A percentile compares a stretch with the other conserved stretches of the same genome.
phyloP scores from a whole-genome alignment of 2,329 filamentous ascomycete species.

The Epichloe gansuensis region DNA sequence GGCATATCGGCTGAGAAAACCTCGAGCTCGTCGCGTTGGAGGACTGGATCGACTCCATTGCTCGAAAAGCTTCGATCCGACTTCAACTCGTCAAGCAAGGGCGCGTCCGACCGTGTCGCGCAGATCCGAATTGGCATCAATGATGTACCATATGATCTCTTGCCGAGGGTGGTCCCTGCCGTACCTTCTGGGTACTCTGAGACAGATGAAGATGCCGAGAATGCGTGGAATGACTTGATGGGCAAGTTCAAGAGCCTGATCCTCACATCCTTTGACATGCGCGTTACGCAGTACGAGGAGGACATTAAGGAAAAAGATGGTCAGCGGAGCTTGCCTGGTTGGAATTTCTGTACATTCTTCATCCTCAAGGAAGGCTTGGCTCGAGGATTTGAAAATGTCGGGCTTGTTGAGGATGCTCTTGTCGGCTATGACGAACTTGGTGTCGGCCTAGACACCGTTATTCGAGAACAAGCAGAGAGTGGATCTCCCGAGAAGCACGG shows the following conservation, averaged over 20 bases:
- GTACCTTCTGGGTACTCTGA: conserved; percentile 55
- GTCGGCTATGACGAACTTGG: conserved; percentile 91
- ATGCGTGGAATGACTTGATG: conserved; percentile 73
- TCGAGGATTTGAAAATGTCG: conserved; percentile 88
- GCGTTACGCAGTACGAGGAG: conserved; percentile 90
- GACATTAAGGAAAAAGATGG: conserved; percentile 91
- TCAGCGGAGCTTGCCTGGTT: conserved; percentile 76
- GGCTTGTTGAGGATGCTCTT: conserved; percentile 86
- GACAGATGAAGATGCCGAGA: conserved; percentile 62
- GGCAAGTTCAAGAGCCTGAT: conserved; percentile 80
- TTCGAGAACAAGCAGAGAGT: conserved; percentile 56
- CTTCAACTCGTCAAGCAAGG: conserved; percentile 66
- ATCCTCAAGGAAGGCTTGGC: conserved; percentile 93
- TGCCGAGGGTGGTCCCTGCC: conserved; percentile 49
- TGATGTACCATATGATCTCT: conserved; percentile 51
- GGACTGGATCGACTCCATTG: conserved; percentile 66
- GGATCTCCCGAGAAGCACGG: conserved; percentile 52
- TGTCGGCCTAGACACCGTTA: conserved; percentile 69
- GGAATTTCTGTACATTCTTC: conserved; percentile 99
- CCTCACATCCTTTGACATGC: conserved; percentile 74
- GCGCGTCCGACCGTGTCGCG: conserved; percentile 61
- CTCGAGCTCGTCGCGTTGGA: conserved; percentile 56
- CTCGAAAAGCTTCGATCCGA: conserved; percentile 83
- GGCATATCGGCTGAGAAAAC: conserved; percentile 53
- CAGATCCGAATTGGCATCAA: conserved; percentile 72